Percentiles rank a stretch among this genome's conserved stretches.
These are phyloP conservation scores for Fusarium transvaalense DNA, from an alignment of 2,329 filamentous ascomycete genomes.

Conservation along the genomic window DNA sequence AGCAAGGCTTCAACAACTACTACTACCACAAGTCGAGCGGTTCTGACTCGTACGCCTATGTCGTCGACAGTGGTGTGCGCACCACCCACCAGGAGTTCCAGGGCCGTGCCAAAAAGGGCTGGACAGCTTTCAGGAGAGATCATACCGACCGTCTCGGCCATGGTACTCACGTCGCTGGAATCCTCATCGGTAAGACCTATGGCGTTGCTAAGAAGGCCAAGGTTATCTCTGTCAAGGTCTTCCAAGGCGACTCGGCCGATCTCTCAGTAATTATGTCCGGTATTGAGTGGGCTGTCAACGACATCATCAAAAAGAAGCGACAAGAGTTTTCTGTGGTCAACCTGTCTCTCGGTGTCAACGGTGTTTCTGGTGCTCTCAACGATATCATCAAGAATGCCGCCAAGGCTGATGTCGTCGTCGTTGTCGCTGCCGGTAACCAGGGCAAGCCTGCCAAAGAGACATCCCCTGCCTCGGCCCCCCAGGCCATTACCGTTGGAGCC, in stretches of 20 bases:
- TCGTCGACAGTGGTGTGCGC: slow-evolving; percentile 74
- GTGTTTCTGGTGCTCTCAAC: slow-evolving; percentile 61
- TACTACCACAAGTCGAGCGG: slow-evolving; percentile 62
- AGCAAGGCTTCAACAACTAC: slow-evolving; percentile 54
- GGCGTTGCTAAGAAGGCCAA: slow-evolving; percentile 60
- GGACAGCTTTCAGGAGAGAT: slow-evolving; percentile 46
- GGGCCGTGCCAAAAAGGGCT: slow-evolving; percentile 59
- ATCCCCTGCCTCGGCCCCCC: slow-evolving; percentile 51
- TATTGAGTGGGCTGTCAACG: slow-evolving; percentile 58
- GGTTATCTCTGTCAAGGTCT: slow-evolving; percentile 62
- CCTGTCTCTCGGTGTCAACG: slow-evolving; percentile 65
- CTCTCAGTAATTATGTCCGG: slow-evolving; percentile 52
- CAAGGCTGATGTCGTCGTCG: slow-evolving; percentile 62
- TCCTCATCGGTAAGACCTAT: slow-evolving; percentile 52
- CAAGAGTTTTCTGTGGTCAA: slow-evolving; percentile 62
- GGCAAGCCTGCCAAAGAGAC: slow-evolving; percentile 43
- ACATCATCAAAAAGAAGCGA: slow-evolving; percentile 57
- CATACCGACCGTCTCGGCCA: slow-evolving; percentile 55
- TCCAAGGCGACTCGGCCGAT: slow-evolving; percentile 49
- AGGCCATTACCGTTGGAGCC: slow-evolving; percentile 53
- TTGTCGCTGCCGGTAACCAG: slow-evolving; percentile 68
- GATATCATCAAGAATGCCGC: slow-evolving; percentile 61
- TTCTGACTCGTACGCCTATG: slow-evolving; percentile 66
- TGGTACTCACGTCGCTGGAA: slow-evolving; percentile 58
- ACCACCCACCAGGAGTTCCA: slow-evolving; percentile 66